Base-by-base conservation (phyloP, 225 moss, liverwort and hornwort species). In the Polytrichum formosum region DNA sequence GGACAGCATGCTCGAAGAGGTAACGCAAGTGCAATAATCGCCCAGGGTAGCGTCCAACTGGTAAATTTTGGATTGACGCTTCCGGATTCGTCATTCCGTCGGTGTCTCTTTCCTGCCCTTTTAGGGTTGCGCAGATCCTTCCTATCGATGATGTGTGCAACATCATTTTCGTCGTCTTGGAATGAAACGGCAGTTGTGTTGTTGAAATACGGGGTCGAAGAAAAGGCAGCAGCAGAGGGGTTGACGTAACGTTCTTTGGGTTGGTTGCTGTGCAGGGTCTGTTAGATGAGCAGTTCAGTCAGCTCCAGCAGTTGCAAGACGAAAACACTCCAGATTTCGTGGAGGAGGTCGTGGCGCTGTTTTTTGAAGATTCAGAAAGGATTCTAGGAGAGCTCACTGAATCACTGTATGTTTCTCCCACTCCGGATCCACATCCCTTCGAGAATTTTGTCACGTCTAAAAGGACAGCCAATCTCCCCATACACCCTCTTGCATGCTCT, bases 281-380 rank as follows among this genome's bases (percentile, higher is more conserved):
- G 74, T 74, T 97, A 65, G 94, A 97, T 72, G 92, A 94, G 63
- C 94, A 97, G 89, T 97, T 97, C 67, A 92, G 85, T 56, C 92
- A 97, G 76, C 91, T 94, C 10, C 94, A 97, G 81, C 88, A 90
- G 76, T 84, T 97, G 80, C 97, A 97, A 79, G 94, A 94, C 69
- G 89, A 82, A 6, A 94, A 83, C 63, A 97, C 89, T 23, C 94
- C 94, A 0, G 89, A 92, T 30, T 97, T 97, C 28, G 91, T 97
- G 70, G 85, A 89, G 63, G 94, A 97, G 78, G 94, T 97, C 37
- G 94, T 97, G 26, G 77, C 86, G 4, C 75, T 97, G 70, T 97
- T 82, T 70, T 94, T 97, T 54, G 92, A 94, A 18, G 97, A 97
- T 74, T 92, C 92, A 3, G 83, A 90, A 84, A 92, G 92, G 79